Evolutionary conservation across 2,329 filamentous ascomycete species (phyloP).

Genomic region (Calycina herbarum): DNA sequence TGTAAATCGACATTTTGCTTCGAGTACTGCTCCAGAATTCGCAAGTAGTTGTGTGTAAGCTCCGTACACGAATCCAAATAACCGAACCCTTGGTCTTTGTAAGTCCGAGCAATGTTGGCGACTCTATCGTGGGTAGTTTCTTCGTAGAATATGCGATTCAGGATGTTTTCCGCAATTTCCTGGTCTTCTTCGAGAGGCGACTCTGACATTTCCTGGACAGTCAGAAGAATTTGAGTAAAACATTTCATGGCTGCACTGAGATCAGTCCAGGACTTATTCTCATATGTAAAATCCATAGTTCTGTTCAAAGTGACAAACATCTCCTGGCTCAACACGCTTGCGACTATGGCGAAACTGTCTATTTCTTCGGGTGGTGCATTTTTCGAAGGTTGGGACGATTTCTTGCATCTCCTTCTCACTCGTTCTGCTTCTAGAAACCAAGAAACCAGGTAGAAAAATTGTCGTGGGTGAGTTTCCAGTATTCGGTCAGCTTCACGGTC

Average conservation of each 20-base stretch:
- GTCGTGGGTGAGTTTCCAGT: conserved; percentile 71
- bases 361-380: conserved; percentile 51
- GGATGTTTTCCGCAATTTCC: conserved; percentile 96
- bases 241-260: conserved; percentile 87
- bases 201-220: conserved; percentile 87
- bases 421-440: conserved; percentile 93
- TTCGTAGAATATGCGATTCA: conserved; percentile 97
- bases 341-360: conserved; percentile 82
- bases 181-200: conserved; percentile 88
- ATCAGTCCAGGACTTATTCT: conserved; percentile 84
- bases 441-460: conserved; percentile 88
- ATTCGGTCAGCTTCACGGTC: conserved; percentile 86
- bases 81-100: conserved; percentile 90
- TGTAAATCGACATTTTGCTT: conserved; percentile 95
- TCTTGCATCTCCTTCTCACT: conserved; percentile 62
- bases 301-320: conserved; percentile 88
- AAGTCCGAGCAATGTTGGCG: conserved; percentile 75
- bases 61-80: conserved; percentile 93
- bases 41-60: conserved; percentile 84
- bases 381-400: conserved; percentile 51
- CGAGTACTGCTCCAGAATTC: conserved; percentile 88
- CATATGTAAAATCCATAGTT: conserved; percentile 74
- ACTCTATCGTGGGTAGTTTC: conserved; percentile 90
- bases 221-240: conserved; percentile 90
- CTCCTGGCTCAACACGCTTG: conserved; percentile 88